Conservation (phyloP, 176 grass and related monocot genomes). For the Hyparrhenia diplandra region DNA sequence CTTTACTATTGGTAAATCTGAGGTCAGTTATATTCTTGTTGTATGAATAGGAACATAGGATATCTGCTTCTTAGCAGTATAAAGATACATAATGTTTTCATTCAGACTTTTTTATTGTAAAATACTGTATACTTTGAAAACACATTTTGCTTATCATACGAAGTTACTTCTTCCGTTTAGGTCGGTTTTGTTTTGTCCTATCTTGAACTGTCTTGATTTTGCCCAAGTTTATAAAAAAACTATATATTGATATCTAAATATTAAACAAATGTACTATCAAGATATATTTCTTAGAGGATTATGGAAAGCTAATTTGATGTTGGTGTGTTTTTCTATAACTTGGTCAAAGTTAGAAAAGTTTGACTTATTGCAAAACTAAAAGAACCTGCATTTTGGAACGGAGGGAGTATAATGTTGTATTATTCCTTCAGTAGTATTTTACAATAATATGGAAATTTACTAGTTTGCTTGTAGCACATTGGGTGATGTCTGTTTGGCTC, state of each 20-base stretch:
- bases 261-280: not conserved
- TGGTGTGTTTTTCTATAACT: not conserved
- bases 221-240: not conserved
- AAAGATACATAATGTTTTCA: not conserved
- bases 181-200: not conserved
- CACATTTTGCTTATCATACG: not conserved
- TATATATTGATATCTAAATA: not conserved
- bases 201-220: not conserved
- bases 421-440: not conserved
- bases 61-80: not conserved
- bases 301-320: not conserved
- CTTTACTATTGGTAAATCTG: slow-evolving; percentile 93
- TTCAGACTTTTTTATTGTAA: not conserved
- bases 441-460: not conserved
- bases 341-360: not conserved
- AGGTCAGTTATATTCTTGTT: slow-evolving; percentile 55
- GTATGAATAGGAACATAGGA: slow-evolving; percentile 6
- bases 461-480: not conserved
- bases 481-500: not conserved
- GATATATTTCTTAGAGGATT: not conserved
- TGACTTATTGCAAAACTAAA: not conserved
- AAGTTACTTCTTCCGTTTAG: not conserved
- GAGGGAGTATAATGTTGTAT: not conserved
- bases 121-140: slow-evolving; percentile 10
- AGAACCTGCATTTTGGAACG: not conserved